Evolutionary conservation across 31 red algal genomes (phyloP).

Genomic region (Odonthalia washingtoniensis): DNA sequence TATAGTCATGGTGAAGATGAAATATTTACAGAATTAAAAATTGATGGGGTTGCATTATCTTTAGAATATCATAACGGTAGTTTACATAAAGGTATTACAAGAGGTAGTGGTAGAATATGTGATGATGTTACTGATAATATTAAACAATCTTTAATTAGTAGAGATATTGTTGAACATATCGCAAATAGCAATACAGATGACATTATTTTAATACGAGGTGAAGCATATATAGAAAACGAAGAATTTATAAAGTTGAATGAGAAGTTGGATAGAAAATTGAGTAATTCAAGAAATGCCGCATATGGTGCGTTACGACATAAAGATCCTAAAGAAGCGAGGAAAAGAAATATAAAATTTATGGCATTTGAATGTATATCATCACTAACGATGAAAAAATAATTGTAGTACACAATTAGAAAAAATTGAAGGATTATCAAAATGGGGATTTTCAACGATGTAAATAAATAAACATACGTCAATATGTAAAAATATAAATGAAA

Average conservation of each 20-base stretch:
- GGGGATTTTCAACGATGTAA: no score
- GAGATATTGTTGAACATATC: conserved; percentile 62
- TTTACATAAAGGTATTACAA: no score
- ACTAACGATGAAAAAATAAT: background rate
- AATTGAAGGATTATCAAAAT: no score
- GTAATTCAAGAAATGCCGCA: conserved; percentile 66
- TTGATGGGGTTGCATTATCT: conserved; percentile 82
- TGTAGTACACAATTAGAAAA: conserved; percentile 54
- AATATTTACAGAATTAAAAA: no score
- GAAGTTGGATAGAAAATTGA: conserved; percentile 6
- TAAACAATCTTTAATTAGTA: no score
- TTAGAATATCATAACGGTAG: no score
- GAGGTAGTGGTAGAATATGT: no score
- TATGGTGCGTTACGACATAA: conserved; percentile 81
- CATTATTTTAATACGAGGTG: conserved; percentile 71
- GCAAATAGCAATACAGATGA: background rate
- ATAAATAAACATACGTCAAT: no score
- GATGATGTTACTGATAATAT: no score
- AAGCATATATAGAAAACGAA: conserved; percentile 70
- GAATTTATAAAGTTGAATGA: no score
- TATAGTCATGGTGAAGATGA: no score
- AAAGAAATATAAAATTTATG: conserved; percentile 66
- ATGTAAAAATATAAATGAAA: no score
- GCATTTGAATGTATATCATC: conserved; percentile 72
- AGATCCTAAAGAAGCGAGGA: conserved; percentile 53